Evolutionary conservation across 164 flowering plant genomes (phyloP).

Genomic region (Kingdonia uniflora): DNA sequence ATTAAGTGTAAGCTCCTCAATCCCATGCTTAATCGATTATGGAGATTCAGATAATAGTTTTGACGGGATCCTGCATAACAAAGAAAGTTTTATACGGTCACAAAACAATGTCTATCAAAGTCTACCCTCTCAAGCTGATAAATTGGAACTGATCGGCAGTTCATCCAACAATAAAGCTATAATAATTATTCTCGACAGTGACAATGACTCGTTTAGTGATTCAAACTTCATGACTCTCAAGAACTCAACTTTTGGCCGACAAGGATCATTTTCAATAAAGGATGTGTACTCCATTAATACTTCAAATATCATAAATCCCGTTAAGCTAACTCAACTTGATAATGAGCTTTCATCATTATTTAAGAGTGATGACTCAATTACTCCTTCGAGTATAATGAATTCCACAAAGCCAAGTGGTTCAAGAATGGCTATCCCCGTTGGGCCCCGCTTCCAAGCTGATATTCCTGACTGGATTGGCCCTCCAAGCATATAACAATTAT

Average conservation of each 20-base stretch:
- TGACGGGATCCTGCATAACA: background rate
- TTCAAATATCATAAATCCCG: background rate
- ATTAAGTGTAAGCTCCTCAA: slow-evolving; percentile 11
- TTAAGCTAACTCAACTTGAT: background rate
- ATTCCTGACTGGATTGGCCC: slow-evolving; percentile 26
- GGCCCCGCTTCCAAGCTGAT: no score
- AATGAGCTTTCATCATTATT: background rate
- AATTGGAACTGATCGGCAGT: background rate
- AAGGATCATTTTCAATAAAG: background rate
- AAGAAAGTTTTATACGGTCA: slow-evolving; percentile 9
- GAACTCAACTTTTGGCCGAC: background rate
- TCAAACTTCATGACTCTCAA: slow-evolving; percentile 1
- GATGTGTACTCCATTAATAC: background rate
- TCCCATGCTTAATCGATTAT: slow-evolving; percentile 15
- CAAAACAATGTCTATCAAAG: slow-evolving; percentile 5
- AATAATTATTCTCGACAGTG: background rate
- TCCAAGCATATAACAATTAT: background rate
- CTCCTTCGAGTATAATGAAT: slow-evolving; percentile 6
- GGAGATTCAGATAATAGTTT: slow-evolving; percentile 9
- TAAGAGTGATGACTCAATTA: slow-evolving; percentile 7
- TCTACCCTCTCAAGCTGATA: slow-evolving; percentile 11
- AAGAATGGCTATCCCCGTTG: no score
- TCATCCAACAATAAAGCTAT: background rate
- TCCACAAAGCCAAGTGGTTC: slow-evolving; percentile 15
- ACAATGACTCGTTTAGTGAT: background rate